These are phyloP conservation scores for Tubosaeta sp. DNA, from an alignment of 768 basidiomycete genomes.

Conservation along the genomic window DNA sequence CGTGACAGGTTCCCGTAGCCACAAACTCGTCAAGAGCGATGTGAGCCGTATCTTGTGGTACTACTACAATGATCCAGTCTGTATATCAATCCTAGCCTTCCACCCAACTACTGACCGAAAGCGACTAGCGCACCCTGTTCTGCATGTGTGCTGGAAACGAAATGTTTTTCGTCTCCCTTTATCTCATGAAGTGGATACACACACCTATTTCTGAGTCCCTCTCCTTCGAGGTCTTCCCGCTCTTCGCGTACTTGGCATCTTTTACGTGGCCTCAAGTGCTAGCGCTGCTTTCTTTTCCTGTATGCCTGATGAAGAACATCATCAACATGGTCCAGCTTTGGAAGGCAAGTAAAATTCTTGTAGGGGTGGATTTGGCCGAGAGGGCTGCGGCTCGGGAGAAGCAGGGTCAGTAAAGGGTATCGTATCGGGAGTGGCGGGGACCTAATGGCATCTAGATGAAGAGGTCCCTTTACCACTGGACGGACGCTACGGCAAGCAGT, in stretches of 20 bases:
- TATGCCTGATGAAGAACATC: slow-evolving; percentile 81
- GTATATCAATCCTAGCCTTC: slow-evolving; percentile 28
- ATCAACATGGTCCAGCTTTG: slow-evolving; percentile 96
- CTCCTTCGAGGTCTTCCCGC: slow-evolving; percentile 18
- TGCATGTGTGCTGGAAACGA: slow-evolving; percentile 94
- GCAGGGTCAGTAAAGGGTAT: slow-evolving; percentile 7
- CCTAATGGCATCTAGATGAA: slow-evolving; percentile 12
- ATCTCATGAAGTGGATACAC: slow-evolving; percentile 83
- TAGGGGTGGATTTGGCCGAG: slow-evolving; percentile 90
- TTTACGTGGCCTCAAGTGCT: slow-evolving; percentile 77
- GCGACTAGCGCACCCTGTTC: slow-evolving; percentile 73
- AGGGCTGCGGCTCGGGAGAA: slow-evolving; percentile 58
- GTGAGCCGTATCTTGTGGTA: slow-evolving; percentile 88
- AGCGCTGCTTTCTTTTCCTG: slow-evolving; percentile 56
- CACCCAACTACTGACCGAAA: not conserved
- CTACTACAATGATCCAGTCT: slow-evolving; percentile 91
- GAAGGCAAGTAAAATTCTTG: slow-evolving; percentile 95
- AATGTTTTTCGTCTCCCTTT: slow-evolving; percentile 90
- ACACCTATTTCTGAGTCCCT: slow-evolving; percentile 52
- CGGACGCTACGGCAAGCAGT: slow-evolving; percentile 3
- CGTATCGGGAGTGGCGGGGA: not conserved
- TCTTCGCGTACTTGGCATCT: slow-evolving; percentile 12
- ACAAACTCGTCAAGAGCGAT: slow-evolving; percentile 89
- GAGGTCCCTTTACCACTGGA: slow-evolving; percentile 6
- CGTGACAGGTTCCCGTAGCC: slow-evolving; percentile 88